Percentiles rank a stretch among this genome's conserved stretches.
Evolutionary conservation across 2,329 filamentous ascomycete genomes (phyloP).

Genomic region (Penicillium griseofulvum): DNA sequence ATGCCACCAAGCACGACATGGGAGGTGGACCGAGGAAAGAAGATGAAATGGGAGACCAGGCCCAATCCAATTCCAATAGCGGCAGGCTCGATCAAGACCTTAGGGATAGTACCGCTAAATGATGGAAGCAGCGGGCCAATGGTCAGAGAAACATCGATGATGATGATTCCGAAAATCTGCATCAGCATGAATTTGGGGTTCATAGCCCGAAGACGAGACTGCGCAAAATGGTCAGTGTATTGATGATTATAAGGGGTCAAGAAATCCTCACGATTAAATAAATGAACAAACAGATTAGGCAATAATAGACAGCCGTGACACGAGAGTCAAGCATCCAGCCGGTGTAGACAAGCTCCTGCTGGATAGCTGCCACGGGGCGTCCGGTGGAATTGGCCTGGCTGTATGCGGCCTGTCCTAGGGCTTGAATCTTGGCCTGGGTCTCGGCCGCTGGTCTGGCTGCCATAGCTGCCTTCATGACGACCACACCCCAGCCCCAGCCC

Average conservation of each 20-base stretch:
- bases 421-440: constrained; percentile 34
- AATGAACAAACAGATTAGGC: constrained; percentile 46
- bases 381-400: constrained; percentile 38
- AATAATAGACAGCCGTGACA: constrained; percentile 40
- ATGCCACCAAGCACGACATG: constrained; percentile 41
- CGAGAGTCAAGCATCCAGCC: constrained; percentile 51
- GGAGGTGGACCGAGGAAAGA: constrained; percentile 53
- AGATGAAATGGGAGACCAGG: constrained; percentile 43
- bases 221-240: background rate
- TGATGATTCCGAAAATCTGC: constrained; percentile 50
- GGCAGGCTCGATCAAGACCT: constrained; percentile 46
- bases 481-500: constrained; percentile 52
- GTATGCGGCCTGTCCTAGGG: constrained; percentile 34
- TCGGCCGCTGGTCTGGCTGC: constrained; percentile 43
- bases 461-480: constrained; percentile 50
- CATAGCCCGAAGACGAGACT: constrained; percentile 45
- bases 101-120: constrained; percentile 42
- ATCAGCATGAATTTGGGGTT: constrained; percentile 48
- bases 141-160: constrained; percentile 48
- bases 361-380: constrained; percentile 26
- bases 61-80: constrained; percentile 49
- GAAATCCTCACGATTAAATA: constrained; percentile 37
- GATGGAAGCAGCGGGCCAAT: constrained; percentile 44
- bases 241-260: background rate
- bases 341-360: constrained; percentile 41